These are phyloP conservation scores for Polygonum maritimum DNA, from an alignment of 148 eudicot species.

Conservation along the genomic window DNA sequence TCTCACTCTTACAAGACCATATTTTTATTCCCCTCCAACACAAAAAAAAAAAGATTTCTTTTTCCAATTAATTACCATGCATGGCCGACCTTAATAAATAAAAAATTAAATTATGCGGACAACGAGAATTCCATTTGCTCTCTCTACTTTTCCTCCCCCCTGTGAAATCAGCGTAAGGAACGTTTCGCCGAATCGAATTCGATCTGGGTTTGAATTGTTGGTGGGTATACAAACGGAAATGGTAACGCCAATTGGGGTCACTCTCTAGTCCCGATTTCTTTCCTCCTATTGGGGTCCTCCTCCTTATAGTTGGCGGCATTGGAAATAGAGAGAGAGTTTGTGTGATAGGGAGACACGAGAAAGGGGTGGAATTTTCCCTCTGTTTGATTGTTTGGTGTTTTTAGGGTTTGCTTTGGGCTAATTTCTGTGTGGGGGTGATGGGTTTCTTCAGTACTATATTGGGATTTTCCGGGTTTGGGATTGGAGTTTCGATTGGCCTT, in stretches of 20 bases:
- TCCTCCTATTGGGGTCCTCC: neutral
- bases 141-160: neutral
- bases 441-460: conserved; percentile 55
- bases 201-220: neutral
- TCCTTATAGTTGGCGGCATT: neutral
- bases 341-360: neutral
- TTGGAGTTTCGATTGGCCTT: conserved; percentile 64
- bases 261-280: neutral
- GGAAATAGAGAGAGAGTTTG: neutral
- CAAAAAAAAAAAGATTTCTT: neutral
- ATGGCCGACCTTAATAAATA: neutral
- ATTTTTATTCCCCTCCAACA: neutral
- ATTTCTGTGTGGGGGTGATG: conserved; percentile 25
- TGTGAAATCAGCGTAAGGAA: neutral
- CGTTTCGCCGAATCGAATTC: conserved; percentile 3
- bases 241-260: neutral
- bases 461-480: conserved; percentile 69
- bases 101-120: neutral
- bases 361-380: neutral
- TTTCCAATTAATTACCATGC: neutral
- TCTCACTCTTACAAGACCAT: neutral
- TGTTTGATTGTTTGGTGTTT: neutral
- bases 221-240: neutral
- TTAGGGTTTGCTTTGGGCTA: neutral
- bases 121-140: neutral